Percentiles rank a stretch among this genome's conserved stretches.
Conservation (phyloP, 371 early-diverging fungal genomes). For the Rhizomucor pusillus region DNA sequence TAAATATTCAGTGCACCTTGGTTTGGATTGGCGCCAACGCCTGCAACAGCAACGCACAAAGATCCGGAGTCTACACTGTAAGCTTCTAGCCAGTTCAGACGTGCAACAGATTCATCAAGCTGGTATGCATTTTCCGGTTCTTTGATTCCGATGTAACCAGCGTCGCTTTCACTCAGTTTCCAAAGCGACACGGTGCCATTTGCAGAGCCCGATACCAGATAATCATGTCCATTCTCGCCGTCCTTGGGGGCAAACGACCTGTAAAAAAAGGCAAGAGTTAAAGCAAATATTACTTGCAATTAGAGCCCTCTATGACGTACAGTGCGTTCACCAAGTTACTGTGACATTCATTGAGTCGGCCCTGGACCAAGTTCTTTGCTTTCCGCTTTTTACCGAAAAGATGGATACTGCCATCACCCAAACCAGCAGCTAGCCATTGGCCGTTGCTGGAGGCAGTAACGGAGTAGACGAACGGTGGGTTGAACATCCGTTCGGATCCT, state of each 20-base stretch:
- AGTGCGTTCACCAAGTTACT: conserved; percentile 36
- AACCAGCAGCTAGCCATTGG: conserved; percentile 38
- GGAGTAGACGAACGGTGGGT: conserved; percentile 48
- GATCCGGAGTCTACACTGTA: conserved; percentile 3
- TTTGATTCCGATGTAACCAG: neutral
- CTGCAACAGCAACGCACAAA: conserved; percentile 12
- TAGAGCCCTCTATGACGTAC: conserved; percentile 15
- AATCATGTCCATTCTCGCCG: conserved; percentile 4
- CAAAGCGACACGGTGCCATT: conserved; percentile 18
- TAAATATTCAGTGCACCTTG: conserved; percentile 18
- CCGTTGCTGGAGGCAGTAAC: conserved; percentile 26
- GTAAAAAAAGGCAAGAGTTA: neutral
- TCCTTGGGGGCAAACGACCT: conserved; percentile 12
- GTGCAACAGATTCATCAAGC: conserved; percentile 10
- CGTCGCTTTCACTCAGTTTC: conserved; percentile 7
- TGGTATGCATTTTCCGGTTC: conserved; percentile 2
- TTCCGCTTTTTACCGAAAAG: conserved; percentile 11
- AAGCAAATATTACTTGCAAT: neutral
- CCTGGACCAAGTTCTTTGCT: conserved; percentile 4
- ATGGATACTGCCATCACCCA: conserved; percentile 40
- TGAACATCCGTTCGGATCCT: conserved; percentile 43
- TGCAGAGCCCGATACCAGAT: conserved; percentile 22
- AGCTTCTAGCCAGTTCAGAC: conserved; percentile 16
- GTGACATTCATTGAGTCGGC: conserved; percentile 31
- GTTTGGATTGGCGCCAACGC: conserved; percentile 9